These are phyloP conservation scores for Wickerhamia fluorescens DNA, from an alignment of 805 yeast genomes.

Conservation along the genomic window DNA sequence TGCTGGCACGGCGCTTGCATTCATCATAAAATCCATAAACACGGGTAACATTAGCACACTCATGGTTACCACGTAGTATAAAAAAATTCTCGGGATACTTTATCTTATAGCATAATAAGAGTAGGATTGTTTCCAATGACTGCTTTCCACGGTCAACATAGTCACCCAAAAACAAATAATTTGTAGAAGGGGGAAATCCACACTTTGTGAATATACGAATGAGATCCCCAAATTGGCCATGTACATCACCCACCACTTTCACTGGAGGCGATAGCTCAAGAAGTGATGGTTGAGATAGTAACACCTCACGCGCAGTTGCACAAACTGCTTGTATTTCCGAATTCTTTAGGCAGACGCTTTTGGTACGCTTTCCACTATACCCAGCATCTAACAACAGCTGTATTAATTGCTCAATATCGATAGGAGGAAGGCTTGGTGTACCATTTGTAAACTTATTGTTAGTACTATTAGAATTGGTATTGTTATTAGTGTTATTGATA, in stretches of 20 bases:
- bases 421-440: too few species aligned
- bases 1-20: constrained; percentile 87
- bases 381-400: constrained; percentile 94
- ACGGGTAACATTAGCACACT: constrained; percentile 93
- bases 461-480: too few species aligned
- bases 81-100: constrained; percentile 96
- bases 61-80: constrained; percentile 90
- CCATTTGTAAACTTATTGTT: too few species aligned
- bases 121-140: constrained; percentile 82
- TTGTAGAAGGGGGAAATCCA: constrained; percentile 94
- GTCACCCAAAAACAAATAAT: constrained; percentile 89
- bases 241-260: constrained; percentile 89
- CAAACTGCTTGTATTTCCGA: constrained; percentile 87
- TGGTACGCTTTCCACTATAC: constrained; percentile 88
- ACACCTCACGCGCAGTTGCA: constrained; percentile 80
- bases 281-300: constrained; percentile 83
- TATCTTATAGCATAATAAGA: constrained; percentile 86
- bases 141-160: constrained; percentile 98
- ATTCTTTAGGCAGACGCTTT: constrained; percentile 79
- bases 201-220: constrained; percentile 89
- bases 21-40: constrained; percentile 98
- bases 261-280: constrained; percentile 83
- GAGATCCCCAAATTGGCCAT: constrained; percentile 92
- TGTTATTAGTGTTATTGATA: too few species aligned
- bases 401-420: constrained; percentile 78